Conservation (phyloP, 768 basidiomycete genomes). For the Favolaschia claudopus region DNA sequence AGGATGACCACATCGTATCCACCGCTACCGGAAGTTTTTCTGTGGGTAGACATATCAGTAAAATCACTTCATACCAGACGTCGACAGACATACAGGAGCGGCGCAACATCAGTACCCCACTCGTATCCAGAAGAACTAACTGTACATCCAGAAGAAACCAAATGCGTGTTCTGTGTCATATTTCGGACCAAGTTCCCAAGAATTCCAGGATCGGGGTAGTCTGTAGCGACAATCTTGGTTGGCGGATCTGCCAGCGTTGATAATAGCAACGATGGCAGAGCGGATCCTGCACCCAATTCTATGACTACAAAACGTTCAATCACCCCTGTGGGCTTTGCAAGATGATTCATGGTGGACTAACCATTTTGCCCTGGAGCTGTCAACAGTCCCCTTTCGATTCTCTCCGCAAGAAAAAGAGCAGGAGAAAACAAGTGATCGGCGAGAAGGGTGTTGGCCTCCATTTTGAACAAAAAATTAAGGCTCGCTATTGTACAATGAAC, state of each 20-base stretch:
- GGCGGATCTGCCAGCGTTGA: constrained; percentile 55
- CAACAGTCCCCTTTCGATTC: constrained; percentile 64
- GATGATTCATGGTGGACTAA: constrained; percentile 29
- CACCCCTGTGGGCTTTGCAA: neutral
- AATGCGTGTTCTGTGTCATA: constrained; percentile 53
- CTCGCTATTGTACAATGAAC: constrained; percentile 23
- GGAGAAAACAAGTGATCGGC: constrained; percentile 81
- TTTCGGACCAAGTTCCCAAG: constrained; percentile 64
- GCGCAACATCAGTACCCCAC: constrained; percentile 63
- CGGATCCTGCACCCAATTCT: constrained; percentile 77
- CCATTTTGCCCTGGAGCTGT: constrained; percentile 50
- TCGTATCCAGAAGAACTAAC: constrained; percentile 62
- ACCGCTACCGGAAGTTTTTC: neutral
- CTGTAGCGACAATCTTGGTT: constrained; percentile 64
- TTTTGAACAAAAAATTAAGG: constrained; percentile 10
- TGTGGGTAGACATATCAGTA: neutral
- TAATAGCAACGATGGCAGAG: constrained; percentile 69
- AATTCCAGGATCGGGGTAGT: constrained; percentile 73
- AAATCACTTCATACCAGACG: neutral
- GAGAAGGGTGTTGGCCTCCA: constrained; percentile 71
- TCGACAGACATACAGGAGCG: constrained; percentile 53
- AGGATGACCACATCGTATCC: constrained; percentile 70
- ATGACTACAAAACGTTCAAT: constrained; percentile 49
- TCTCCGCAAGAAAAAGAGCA: constrained; percentile 69
- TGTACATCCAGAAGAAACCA: constrained; percentile 46